phyloP scores from a whole-genome alignment of 345 rosid genomes.

The Citrus glauca region DNA sequence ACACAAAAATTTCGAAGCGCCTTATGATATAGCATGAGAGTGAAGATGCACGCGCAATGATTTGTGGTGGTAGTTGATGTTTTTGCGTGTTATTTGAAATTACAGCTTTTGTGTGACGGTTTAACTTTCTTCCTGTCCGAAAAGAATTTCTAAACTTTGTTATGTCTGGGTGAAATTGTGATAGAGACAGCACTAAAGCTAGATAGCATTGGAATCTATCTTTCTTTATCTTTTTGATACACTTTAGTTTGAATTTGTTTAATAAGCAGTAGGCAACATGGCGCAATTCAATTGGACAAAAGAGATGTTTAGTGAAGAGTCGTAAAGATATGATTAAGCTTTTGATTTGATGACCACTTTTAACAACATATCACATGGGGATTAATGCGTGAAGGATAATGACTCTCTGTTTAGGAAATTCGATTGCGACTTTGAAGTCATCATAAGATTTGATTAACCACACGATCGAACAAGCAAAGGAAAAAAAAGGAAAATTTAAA shows the following conservation, averaged over 20 bases:
- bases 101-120: conserved; percentile 3
- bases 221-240: neutral
- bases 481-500: neutral
- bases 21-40: no score
- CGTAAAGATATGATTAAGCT: conserved; percentile 11
- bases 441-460: conserved; percentile 17
- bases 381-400: neutral
- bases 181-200: neutral
- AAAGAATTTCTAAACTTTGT: neutral
- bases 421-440: conserved; percentile 2
- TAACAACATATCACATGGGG: conserved; percentile 25
- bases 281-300: neutral
- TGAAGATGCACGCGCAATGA: neutral
- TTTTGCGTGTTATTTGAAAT: neutral
- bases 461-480: neutral
- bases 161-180: neutral
- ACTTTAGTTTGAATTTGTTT: neutral
- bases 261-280: neutral
- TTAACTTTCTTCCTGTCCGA: neutral
- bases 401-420: neutral
- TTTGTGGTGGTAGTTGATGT: neutral
- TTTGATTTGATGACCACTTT: neutral
- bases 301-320: neutral
- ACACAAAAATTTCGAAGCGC: no score
- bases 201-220: neutral